phyloP scores from a whole-genome alignment of 306 rosid species.

The Malus orientalis region DNA sequence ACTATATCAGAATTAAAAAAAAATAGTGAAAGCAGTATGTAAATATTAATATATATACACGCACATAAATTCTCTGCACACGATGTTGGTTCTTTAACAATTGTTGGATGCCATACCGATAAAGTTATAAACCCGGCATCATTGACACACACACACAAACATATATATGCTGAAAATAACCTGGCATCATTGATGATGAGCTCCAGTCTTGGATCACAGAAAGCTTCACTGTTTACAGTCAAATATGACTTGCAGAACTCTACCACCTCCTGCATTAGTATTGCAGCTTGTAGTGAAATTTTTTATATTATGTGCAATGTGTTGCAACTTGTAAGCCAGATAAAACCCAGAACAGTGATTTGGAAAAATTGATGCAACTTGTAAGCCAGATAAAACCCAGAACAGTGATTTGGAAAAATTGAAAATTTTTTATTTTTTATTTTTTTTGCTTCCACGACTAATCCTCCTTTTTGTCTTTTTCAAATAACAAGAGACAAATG shows the following conservation, averaged over 20 bases:
- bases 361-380: not conserved
- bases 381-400: not conserved
- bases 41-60: too few species aligned
- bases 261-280: conserved; percentile 72
- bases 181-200: conserved; percentile 88
- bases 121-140: not conserved
- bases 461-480: not conserved
- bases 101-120: not conserved
- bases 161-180: conserved; percentile 9
- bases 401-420: not conserved
- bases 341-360: not conserved
- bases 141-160: not conserved
- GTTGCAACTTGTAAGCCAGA: not conserved
- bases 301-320: too few species aligned
- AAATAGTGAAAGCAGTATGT: not conserved
- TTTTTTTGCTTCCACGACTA: not conserved
- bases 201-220: conserved; percentile 67
- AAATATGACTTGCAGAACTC: conserved; percentile 86
- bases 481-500: not conserved
- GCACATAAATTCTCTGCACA: too few species aligned
- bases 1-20: not conserved
- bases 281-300: not conserved
- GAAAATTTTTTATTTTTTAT: not conserved
- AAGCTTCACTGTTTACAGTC: conserved; percentile 79
- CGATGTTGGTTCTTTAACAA: not conserved